Percentiles rank a stretch among this genome's conserved stretches.
Conservation (phyloP, 129 eudicot genomes). For the Ambrosia artemisiifolia region DNA sequence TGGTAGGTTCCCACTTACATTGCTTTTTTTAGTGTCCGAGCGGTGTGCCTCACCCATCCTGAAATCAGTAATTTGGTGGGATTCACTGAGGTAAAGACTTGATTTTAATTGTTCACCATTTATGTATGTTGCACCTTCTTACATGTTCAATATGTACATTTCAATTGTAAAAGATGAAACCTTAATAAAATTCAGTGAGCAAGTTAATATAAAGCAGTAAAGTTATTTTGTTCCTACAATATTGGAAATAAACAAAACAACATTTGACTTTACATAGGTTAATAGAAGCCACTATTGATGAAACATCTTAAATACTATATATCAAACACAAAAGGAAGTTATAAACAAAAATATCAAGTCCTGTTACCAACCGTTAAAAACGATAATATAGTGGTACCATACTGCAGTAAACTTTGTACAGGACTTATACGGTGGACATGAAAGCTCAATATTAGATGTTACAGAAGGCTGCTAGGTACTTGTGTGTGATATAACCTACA, state of each 20-base stretch:
- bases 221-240: background rate
- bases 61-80: too few relatives aligned
- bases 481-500: background rate
- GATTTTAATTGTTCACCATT: too few relatives aligned
- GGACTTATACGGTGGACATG: conserved; percentile 39
- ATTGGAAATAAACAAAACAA: background rate
- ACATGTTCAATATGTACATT: background rate
- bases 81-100: too few relatives aligned
- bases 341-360: background rate
- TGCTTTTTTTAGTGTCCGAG: too few relatives aligned
- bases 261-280: background rate
- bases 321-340: background rate
- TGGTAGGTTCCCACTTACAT: too few relatives aligned
- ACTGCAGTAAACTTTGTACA: conserved; percentile 54
- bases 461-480: conserved; percentile 89
- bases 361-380: background rate
- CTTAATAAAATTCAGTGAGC: background rate
- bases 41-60: too few relatives aligned
- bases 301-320: background rate
- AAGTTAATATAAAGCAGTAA: background rate
- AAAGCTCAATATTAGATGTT: conserved; percentile 62
- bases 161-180: background rate
- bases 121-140: too few relatives aligned
- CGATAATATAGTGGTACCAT: conserved; percentile 44
- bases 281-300: background rate